Evolutionary conservation across 1,284 basidiomycete species (phyloP).

Genomic region (Cryptococcus jaspeensis): DNA sequence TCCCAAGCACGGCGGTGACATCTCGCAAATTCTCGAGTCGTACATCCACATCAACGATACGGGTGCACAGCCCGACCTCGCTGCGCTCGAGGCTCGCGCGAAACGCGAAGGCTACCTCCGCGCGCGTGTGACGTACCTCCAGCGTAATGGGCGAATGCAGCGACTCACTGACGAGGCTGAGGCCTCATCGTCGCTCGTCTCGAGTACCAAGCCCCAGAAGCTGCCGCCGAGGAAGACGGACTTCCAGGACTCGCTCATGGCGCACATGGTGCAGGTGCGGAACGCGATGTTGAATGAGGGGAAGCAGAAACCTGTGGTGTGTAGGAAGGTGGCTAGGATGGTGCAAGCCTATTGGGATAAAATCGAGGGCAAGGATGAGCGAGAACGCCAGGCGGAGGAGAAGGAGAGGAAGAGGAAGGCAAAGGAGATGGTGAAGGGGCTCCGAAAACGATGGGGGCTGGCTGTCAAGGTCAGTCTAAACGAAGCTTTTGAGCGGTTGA

Average conservation of each 20-base stretch:
- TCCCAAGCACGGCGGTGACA: constrained; percentile 58
- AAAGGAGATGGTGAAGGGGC: constrained; percentile 66
- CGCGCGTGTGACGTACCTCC: constrained; percentile 57
- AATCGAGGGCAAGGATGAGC: constrained; percentile 62
- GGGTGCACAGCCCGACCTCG: constrained; percentile 53
- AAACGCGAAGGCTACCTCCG: constrained; percentile 56
- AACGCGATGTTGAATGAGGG: constrained; percentile 49
- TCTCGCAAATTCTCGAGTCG: constrained; percentile 61
- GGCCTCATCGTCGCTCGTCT: constrained; percentile 20
- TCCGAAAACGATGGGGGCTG: constrained; percentile 71
- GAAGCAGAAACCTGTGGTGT: constrained; percentile 46
- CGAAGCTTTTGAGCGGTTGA: background rate
- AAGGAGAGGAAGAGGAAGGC: constrained; percentile 66
- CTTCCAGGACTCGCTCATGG: constrained; percentile 48
- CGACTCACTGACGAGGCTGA: constrained; percentile 52
- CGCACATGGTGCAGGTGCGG: constrained; percentile 50
- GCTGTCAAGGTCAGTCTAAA: constrained; percentile 71
- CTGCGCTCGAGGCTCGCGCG: constrained; percentile 55
- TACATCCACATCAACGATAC: constrained; percentile 58
- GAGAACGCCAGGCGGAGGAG: constrained; percentile 65
- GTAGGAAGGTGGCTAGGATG: constrained; percentile 63
- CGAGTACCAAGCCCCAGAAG: background rate
- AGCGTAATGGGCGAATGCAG: constrained; percentile 47
- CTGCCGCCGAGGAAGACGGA: constrained; percentile 40
- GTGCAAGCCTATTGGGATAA: constrained; percentile 77